These are phyloP conservation scores for Monilinia fructigena DNA, from an alignment of 2,329 filamentous ascomycete genomes.

Conservation along the genomic window DNA sequence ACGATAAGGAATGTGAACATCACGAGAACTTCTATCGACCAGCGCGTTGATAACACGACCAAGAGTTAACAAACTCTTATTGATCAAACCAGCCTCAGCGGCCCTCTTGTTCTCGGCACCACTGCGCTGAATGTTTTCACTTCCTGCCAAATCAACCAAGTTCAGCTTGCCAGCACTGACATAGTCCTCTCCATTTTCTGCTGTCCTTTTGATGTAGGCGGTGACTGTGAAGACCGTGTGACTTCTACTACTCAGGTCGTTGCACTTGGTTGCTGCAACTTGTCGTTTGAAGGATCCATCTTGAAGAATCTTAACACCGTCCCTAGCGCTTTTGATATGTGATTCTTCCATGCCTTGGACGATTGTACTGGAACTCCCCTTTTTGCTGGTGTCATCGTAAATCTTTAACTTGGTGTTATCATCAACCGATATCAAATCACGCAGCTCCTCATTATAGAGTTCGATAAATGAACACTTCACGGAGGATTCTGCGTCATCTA, in stretches of 20 bases:
- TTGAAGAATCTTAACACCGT: conserved; percentile 86
- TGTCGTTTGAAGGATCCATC: conserved; percentile 90
- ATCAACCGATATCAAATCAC: conserved; percentile 80
- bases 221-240: conserved; percentile 98
- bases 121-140: conserved; percentile 95
- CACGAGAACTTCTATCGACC: conserved; percentile 71
- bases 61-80: conserved; percentile 92
- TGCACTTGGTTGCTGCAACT: conserved; percentile 99
- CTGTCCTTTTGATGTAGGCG: conserved; percentile 78
- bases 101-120: conserved; percentile 98
- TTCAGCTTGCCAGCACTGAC: conserved; percentile 92
- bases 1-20: conserved; percentile 76
- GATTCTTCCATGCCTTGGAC: conserved; percentile 98
- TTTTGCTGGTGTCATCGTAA: conserved; percentile 84
- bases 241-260: conserved; percentile 93
- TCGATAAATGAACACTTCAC: conserved; percentile 99
- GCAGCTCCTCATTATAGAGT: conserved; percentile 94
- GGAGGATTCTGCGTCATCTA: conserved; percentile 75
- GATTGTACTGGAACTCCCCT: conserved; percentile 78
- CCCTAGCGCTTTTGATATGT: conserved; percentile 79
- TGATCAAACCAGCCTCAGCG: conserved; percentile 92
- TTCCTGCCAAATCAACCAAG: conserved; percentile 92
- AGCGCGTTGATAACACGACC: conserved; percentile 97
- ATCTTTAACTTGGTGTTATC: conserved; percentile 89
- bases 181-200: conserved; percentile 83